phyloP scores from a whole-genome alignment of 169 alveolate species.

The Pseudocohnilembus persalinus region DNA sequence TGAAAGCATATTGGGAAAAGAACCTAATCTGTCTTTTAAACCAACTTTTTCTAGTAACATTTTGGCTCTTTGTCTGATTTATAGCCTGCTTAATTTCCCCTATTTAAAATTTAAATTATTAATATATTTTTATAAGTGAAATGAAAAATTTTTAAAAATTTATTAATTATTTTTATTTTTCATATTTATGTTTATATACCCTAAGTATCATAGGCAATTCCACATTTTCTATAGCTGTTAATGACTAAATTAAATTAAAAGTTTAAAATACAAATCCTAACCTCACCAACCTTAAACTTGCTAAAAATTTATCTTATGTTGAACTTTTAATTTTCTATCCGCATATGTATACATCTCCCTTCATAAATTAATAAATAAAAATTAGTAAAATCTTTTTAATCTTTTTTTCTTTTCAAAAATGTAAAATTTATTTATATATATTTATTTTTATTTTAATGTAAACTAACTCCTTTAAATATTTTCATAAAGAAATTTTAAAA shows the following conservation, averaged over 20 bases:
- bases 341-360: constrained; percentile 83
- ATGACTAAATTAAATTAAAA: constrained; percentile 80
- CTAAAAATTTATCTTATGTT: constrained; percentile 79
- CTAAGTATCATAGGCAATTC: constrained; percentile 87
- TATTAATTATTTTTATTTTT: too few relatives aligned
- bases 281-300: constrained; percentile 72
- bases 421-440: too few relatives aligned
- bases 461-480: too few relatives aligned
- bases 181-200: not conserved
- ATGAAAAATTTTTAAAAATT: too few relatives aligned
- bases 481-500: not conserved
- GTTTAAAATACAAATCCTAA: constrained; percentile 86
- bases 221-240: constrained; percentile 87
- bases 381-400: not conserved
- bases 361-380: not conserved
- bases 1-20: constrained; percentile 84
- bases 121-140: not conserved
- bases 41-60: constrained; percentile 74
- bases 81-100: constrained; percentile 60
- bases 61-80: constrained; percentile 66
- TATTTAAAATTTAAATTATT: not conserved
- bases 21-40: constrained; percentile 66
- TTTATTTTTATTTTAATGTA: too few relatives aligned
- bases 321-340: constrained; percentile 74
- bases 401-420: too few relatives aligned